Percentiles rank a stretch among this genome's conserved stretches.
Evolutionary conservation across 768 basidiomycete species (phyloP).

Genomic region (Royoungia palumana): DNA sequence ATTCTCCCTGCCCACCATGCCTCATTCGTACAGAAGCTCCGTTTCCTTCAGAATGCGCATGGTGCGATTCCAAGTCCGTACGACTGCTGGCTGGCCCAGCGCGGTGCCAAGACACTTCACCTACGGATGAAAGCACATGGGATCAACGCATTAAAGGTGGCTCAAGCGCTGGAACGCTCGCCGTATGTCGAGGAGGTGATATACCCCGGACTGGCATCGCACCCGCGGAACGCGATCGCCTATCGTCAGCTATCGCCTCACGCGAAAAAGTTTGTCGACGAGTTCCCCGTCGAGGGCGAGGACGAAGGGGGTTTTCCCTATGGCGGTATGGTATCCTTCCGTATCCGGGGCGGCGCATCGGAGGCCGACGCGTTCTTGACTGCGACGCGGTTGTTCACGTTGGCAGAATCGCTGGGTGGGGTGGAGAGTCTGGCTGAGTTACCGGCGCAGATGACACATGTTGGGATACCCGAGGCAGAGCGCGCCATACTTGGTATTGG

Average conservation of each 20-base stretch:
- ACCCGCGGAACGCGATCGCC: slow-evolving; percentile 65
- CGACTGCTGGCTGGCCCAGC: slow-evolving; percentile 87
- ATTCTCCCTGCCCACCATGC: slow-evolving; percentile 61
- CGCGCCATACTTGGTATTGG: slow-evolving; percentile 71
- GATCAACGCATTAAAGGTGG: slow-evolving; percentile 73
- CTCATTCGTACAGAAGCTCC: slow-evolving; percentile 51
- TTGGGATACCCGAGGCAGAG: slow-evolving; percentile 65
- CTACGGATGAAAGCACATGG: slow-evolving; percentile 88
- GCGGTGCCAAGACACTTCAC: slow-evolving; percentile 88
- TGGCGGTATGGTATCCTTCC: slow-evolving; percentile 85
- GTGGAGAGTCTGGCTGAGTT: slow-evolving; percentile 90
- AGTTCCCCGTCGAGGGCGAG: slow-evolving; percentile 24
- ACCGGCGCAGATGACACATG: slow-evolving; percentile 89
- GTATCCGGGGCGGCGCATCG: slow-evolving; percentile 47
- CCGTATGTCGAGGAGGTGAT: slow-evolving; percentile 74
- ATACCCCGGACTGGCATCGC: slow-evolving; percentile 77
- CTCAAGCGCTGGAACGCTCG: slow-evolving; percentile 51
- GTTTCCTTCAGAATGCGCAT: slow-evolving; percentile 88
- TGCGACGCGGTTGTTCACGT: slow-evolving; percentile 60
- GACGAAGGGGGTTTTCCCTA: slow-evolving; percentile 69
- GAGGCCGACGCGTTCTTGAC: slow-evolving; percentile 69
- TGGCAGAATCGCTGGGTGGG: slow-evolving; percentile 89
- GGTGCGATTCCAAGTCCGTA: slow-evolving; percentile 83
- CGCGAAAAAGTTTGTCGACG: slow-evolving; percentile 60
- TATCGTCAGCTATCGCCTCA: slow-evolving; percentile 62